Base-by-base conservation (phyloP, 768 basidiomycete species). In the Boletus fagicola region DNA sequence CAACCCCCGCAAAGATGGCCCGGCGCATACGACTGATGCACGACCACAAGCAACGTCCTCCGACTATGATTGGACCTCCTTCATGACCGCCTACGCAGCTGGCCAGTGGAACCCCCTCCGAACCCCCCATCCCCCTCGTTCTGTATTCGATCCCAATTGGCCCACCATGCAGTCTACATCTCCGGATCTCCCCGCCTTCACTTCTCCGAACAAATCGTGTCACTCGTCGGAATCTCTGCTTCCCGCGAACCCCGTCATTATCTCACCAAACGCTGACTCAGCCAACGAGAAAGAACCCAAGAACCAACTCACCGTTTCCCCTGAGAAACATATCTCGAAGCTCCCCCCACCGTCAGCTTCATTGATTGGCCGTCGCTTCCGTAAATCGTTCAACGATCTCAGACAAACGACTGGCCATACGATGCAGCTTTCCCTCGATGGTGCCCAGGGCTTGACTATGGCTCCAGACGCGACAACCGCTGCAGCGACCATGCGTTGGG, bases 401-500 rank as follows among this genome's bases (percentile, higher is more conserved):
- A 75, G 77, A 49, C 72, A 71, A 24, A 49, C 69, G 3, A 57
- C 67, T 3, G 60, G 39, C 54, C 76, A 56, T 44, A 52, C 55
- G 38, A 66, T 65, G 66, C 67, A 65, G 45, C 67, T 63, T 47
- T 68, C 62, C 60, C 64, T 57, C 40, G 71, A 72, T 45, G 67
- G 65, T 0, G n/a, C 71, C 13, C 72, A 72, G 47, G 54, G 22
- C 38, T 63, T 74, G 35, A 54, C 65, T 20, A 63, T 73, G 54
- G 79, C 78, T 52, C 67, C 81, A 4, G 85, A 89, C 36, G 76
- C 82, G 2, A 82, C 84, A 22, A 82, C 88, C 0, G 77, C 86
- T 3, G 91, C 90, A 1, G 92, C 92, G 0, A 86, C 92, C 1
- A 84, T 94, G 75, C 88, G 92, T 38, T 86, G 85, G 81, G 92